Evolutionary conservation across 805 yeast species (phyloP), one percentile per base, ranked within the genome.

Genomic region (Sugiyamaella floridensis): DNA sequence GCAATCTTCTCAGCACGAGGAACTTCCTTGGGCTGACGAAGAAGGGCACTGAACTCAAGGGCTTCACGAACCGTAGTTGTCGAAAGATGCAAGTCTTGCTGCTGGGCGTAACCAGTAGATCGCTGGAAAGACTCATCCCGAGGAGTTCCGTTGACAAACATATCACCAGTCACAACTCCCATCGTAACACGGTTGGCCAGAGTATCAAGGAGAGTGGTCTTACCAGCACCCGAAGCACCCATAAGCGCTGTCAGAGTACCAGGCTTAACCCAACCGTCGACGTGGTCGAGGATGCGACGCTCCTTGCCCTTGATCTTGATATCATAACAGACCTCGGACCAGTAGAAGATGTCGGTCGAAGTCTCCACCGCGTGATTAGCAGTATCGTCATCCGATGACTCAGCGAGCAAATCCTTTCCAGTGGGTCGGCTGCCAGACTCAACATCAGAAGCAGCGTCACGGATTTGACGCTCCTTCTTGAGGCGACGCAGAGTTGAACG

Each of bases 181-280:
- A 77, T 73, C 15, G 85, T 81, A 49, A 82, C 79, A 67, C 89
- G 78, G 61, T 81, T 83, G 40, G 88, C 84, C 61, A 85, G 73
- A 62, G 83, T 82, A 71, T 84, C 85, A 60, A 84, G 72, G 54
- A 84, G 71, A 6, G 89, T 84, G 16, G 90, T 85, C 64, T 84
- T 84, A 75, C 90, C 90, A 55, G 90, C 89, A 71, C 89, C 89
- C 42, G 89, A 81, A 15, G 84, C 82, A 60, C 89, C 87, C 85
- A 81, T 81, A 49, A 82, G 68, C 4, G 93, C 93, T 49, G 92
- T 86, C 63, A 86, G 71, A 46, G 89, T 84, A 58, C 90, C 90
- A 9, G 90, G 90, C 63, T 83, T 83, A 43, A 85, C 89, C 86
- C 87, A 85, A 48, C 92, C 93, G 64, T 83, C 87, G 52, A 86